Evolutionary conservation across 2,329 filamentous ascomycete genomes (phyloP), one percentile per base, ranked within the genome.

Genomic region (Colletotrichum plurivorum): DNA sequence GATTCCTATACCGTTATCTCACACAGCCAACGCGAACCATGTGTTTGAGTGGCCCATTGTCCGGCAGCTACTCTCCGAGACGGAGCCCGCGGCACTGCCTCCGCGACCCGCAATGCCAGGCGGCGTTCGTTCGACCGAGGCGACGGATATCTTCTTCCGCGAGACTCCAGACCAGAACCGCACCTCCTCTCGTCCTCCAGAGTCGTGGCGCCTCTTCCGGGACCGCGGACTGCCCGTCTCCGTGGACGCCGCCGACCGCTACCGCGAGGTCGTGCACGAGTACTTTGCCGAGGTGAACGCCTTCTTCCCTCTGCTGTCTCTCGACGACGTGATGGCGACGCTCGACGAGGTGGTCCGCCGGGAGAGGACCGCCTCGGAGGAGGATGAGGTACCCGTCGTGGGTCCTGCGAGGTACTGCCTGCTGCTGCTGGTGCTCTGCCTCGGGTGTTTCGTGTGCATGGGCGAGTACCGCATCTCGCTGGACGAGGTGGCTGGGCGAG

Each of bases 221-320:
- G 63, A 67, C 9, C 39, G 41, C 5, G 25, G 56, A 6, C 7
- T 48, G 12, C 52, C 62, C 2, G 46, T 63, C 3, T 31, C 25
- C 16, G 43, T 53, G 25, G 46, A 62, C 5, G 53, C 63, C 2
- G 25, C 57, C 12, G 59, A 57, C 3, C 43, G 52, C 12, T 71
- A 62, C 13, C 58, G 49, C 10, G 58, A 71, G 12, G 48, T 65
- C n/a, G 71, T 71, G 16, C 53, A 70, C 45, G 22, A 71, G 1
- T 78, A 76, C n/a, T 77, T 76, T 43, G 49, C 52, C 6, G 49
- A 75, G 5, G 71, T 78, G n/a, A 76, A 76, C 12, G 71, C 76
- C 0, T 77, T 77, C 55, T 77, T 75, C 46, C 61, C 68, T 0
- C 3, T 66, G 2, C 22, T 66, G 4, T 53, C 63, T 20, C 63